Base-by-base conservation (phyloP, 1,284 basidiomycete species). In the Takashimella tepidaria region DNA sequence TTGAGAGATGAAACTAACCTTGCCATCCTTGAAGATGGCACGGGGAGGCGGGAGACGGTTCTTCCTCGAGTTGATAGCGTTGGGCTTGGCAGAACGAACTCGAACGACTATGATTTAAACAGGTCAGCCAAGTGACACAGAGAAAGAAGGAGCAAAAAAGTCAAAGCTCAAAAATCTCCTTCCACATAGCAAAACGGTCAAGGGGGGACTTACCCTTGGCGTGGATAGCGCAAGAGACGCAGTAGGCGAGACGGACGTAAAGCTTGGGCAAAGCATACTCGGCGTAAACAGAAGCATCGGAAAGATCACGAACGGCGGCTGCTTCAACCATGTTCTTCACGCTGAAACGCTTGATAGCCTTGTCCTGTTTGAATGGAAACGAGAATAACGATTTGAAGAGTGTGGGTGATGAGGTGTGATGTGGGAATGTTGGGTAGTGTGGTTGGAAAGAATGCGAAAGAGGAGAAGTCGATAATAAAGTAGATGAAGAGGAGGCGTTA, bases 311-410 rank as follows among this genome's bases (percentile, higher is more conserved):
- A 68, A 98, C 89, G 60, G 95, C 95, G 55, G 95, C 95, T 71
- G 90, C 89, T 84, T 98, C 93, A 60, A 98, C 92, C 88, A 98
- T 98, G 86, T 98, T 98, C 79, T 93, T 87, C 73, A 98, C 93
- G 52, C 93, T 97, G 85, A 97, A 97, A 59, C 95, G 84, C 83
- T 98, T 98, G 87, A 99, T 98, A 65, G 96, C 95, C 86, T 97
- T 99, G 83, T 98, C 96, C 84, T 82, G n/a, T n/a, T n/a, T n/a
- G n/a, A n/a, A n/a, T n/a, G 76, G 56, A 37, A 16, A 8, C 31
- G 31, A 43, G 21, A 31, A 5, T 31, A 53, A 45, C 53, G 50
- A 57, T 52, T 67, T 62, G 27, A 58, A 55, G n/a, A n/a, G n/a
- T n/a, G n/a, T n/a, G n/a, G n/a, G n/a, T n/a, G n/a, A n/a, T n/a